Evolutionary conservation across 352 stramenopile genomes (phyloP), one percentile per base, ranked within the genome.

Genomic region (Pythium aphanidermatum): DNA sequence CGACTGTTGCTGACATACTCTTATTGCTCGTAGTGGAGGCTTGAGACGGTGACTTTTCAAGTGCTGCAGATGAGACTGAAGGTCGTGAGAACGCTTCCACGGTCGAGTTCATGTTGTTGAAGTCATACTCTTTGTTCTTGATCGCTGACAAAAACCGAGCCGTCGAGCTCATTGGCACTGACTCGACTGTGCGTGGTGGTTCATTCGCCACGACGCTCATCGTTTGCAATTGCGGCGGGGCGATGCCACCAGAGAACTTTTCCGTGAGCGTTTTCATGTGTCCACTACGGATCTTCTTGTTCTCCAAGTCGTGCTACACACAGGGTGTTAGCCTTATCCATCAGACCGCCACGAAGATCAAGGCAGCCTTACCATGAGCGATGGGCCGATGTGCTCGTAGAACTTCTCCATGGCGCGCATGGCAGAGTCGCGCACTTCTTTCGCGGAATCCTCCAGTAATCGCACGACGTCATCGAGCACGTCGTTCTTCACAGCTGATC

Each of bases 181-280:
- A n/a, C 12, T 53, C 43, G n/a, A 45, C 10, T 3, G 25, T 7
- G 2, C 40, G 49, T 52, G 12, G 25, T 5, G 21, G 12, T 34
- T 14, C 17, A 24, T n/a, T n/a, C n/a, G n/a, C 14, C 37, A 17
- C 5, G n/a, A 36, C 11, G 21, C 11, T 40, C 34, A 29, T 21
- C 36, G 34, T 19, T 45, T 6, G 12, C 17, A 5, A 9, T 20
- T 36, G 3, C 14, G 12, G 14, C 37, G 44, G 7, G 35, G 23
- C 13, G 27, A 14, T 13, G 14, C 33, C 41, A 17, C 57, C 43
- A 12, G 37, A 49, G 42, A 90, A 89, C 17, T 69, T 65, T n/a
- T 80, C 61, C 0, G 68, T 68, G 1, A 93, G 50, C 30, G 64
- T 83, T 53, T 84, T 86, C 74, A 91, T 89, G 32, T 93, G 81